Evolutionary conservation across 352 stramenopile genomes (phyloP).

Genomic region (Blastocystis sp.): DNA sequence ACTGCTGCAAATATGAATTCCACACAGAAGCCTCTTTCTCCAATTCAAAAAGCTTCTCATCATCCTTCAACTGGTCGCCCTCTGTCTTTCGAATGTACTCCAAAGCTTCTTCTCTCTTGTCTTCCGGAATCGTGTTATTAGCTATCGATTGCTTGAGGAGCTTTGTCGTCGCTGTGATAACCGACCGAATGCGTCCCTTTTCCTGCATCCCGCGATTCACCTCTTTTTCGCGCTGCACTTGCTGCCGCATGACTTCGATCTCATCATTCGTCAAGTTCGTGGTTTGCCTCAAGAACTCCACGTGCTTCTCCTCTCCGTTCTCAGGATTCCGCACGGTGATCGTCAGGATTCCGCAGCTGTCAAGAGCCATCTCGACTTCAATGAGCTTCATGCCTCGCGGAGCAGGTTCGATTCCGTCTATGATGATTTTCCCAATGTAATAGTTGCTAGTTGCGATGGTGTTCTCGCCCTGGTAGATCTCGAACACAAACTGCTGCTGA

Average conservation of each 20-base stretch:
- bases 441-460: neutral
- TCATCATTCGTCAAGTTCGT: neutral
- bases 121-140: neutral
- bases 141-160: neutral
- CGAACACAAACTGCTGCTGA: constrained; percentile 81
- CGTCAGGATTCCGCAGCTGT: neutral
- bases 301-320: neutral
- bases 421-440: neutral
- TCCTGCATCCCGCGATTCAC: neutral
- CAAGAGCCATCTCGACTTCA: neutral
- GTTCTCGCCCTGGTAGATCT: constrained; percentile 94
- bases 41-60: neutral
- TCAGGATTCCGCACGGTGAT: neutral
- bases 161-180: neutral
- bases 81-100: neutral
- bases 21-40: neutral
- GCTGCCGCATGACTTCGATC: neutral
- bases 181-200: neutral
- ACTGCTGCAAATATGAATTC: neutral
- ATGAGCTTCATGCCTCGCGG: neutral
- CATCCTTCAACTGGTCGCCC: neutral
- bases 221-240: neutral
- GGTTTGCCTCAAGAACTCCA: neutral
- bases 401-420: neutral
- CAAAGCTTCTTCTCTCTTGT: neutral